phyloP scores from a whole-genome alignment of 495 filamentous ascomycete species.

The Hypomontagnella monticulosa region DNA sequence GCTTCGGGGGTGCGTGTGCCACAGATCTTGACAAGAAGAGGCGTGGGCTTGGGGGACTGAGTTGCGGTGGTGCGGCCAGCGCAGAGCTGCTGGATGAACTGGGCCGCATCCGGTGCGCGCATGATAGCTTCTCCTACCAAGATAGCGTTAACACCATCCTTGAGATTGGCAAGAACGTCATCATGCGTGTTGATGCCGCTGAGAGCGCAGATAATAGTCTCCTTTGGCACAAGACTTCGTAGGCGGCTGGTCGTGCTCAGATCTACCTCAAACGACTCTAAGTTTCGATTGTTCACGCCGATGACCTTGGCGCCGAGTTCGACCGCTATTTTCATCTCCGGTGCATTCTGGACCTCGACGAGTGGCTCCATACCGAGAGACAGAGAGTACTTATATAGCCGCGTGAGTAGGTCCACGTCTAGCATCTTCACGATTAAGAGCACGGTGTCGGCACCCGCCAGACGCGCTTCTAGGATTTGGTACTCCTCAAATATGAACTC shows the following conservation, averaged over 20 bases:
- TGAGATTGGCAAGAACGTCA: slow-evolving; percentile 87
- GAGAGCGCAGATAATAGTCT: slow-evolving; percentile 91
- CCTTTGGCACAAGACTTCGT: slow-evolving; percentile 82
- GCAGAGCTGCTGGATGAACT: slow-evolving; percentile 84
- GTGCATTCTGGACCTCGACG: slow-evolving; percentile 93
- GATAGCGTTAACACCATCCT: slow-evolving; percentile 89
- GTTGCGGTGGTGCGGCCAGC: slow-evolving; percentile 57
- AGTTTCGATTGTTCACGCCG: slow-evolving; percentile 96
- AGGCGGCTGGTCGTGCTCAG: slow-evolving; percentile 92
- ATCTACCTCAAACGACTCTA: slow-evolving; percentile 96
- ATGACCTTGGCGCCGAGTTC: slow-evolving; percentile 92
- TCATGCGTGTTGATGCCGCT: slow-evolving; percentile 93
- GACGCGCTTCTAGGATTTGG: slow-evolving; percentile 92
- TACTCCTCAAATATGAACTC: slow-evolving; percentile 99
- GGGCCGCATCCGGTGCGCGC: slow-evolving; percentile 79
- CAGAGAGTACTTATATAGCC: slow-evolving; percentile 86
- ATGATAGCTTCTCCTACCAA: slow-evolving; percentile 97
- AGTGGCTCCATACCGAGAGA: slow-evolving; percentile 97
- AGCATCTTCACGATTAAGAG: slow-evolving; percentile 99
- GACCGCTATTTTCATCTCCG: slow-evolving; percentile 90
- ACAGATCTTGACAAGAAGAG: slow-evolving; percentile 89
- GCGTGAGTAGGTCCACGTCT: slow-evolving; percentile 73
- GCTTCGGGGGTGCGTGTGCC: slow-evolving; percentile 88
- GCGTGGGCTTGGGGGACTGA: slow-evolving; percentile 40
- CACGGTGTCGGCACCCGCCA: slow-evolving; percentile 95